Conservation (phyloP, 2,329 filamentous ascomycete species). For the Ophiosphaerella herpotricha region DNA sequence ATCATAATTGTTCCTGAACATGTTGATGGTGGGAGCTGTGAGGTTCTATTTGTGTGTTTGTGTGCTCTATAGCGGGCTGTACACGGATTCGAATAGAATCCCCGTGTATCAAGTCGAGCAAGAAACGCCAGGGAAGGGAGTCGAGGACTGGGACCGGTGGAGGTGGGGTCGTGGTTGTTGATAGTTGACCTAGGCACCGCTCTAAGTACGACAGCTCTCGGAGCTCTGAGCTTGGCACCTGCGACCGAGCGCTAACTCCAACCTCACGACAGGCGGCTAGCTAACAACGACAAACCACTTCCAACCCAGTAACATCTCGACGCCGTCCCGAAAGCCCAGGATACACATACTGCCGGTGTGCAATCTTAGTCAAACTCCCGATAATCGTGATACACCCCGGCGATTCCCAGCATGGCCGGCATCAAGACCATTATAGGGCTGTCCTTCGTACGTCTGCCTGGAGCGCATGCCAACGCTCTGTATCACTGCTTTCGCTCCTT, state of each 20-base stretch:
- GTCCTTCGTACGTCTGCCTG: constrained; percentile 74
- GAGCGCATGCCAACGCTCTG: constrained; percentile 19
- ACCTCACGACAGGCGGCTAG: constrained; percentile 13
- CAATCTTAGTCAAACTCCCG: background rate
- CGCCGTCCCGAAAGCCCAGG: background rate
- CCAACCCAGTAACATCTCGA: constrained; percentile 4
- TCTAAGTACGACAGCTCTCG: constrained; percentile 31
- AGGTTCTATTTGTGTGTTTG: constrained; percentile 4
- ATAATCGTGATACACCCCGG: background rate
- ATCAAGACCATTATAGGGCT: constrained; percentile 99
- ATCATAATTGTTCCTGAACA: constrained; percentile 99
- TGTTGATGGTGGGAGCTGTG: constrained; percentile 55
- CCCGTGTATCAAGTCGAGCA: too few species aligned
- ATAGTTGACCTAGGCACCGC: constrained; percentile 26
- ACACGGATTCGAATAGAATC: too few species aligned
- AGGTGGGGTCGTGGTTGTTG: constrained; percentile 19
- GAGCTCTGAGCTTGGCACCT: constrained; percentile 21
- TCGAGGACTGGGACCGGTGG: background rate
- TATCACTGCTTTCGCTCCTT: constrained; percentile 9
- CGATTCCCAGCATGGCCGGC: constrained; percentile 67
- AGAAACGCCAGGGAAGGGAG: background rate
- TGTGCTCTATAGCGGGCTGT: background rate
- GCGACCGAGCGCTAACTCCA: constrained; percentile 16
- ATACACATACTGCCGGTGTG: background rate
- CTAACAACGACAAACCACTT: constrained; percentile 5